These are phyloP conservation scores for Diphasiastrum complanatum DNA, from an alignment of 83 land plant genomes.

Conservation along the genomic window DNA sequence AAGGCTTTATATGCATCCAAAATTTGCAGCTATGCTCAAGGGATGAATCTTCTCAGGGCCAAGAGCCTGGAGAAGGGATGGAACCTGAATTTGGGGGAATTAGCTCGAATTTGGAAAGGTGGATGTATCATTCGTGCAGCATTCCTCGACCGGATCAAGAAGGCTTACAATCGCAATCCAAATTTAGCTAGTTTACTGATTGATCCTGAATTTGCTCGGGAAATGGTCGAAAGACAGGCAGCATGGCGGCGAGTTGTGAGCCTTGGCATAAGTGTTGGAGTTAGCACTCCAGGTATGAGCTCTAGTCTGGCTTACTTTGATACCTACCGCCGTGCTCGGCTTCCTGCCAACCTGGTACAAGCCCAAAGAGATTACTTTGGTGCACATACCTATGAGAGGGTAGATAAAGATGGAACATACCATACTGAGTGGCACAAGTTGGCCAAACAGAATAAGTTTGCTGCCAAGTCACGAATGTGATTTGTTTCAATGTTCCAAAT, in stretches of 20 bases:
- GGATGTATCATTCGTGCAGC: no score
- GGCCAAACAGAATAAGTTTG: background rate
- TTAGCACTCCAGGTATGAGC: background rate
- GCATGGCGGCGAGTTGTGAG: background rate
- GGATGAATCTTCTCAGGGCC: background rate
- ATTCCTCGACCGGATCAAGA: no score
- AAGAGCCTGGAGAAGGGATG: constrained; percentile 1
- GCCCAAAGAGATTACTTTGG: no score
- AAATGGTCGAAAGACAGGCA: background rate
- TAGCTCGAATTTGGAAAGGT: background rate
- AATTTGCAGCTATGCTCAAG: background rate
- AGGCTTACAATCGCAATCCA: no score
- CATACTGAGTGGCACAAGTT: constrained; percentile 1
- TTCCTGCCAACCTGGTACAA: background rate
- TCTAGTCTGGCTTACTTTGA: background rate
- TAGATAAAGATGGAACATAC: background rate
- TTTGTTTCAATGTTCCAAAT: no score
- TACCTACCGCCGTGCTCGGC: background rate
- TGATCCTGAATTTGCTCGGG: background rate
- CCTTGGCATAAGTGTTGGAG: background rate
- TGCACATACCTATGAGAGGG: background rate
- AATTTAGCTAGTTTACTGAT: background rate
- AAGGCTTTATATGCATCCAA: background rate
- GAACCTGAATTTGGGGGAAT: background rate
- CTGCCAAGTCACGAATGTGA: no score